Evolutionary conservation across 2,329 filamentous ascomycete genomes (phyloP), one percentile per base, ranked within the genome.

Genomic region (Coleophoma cylindrospora): DNA sequence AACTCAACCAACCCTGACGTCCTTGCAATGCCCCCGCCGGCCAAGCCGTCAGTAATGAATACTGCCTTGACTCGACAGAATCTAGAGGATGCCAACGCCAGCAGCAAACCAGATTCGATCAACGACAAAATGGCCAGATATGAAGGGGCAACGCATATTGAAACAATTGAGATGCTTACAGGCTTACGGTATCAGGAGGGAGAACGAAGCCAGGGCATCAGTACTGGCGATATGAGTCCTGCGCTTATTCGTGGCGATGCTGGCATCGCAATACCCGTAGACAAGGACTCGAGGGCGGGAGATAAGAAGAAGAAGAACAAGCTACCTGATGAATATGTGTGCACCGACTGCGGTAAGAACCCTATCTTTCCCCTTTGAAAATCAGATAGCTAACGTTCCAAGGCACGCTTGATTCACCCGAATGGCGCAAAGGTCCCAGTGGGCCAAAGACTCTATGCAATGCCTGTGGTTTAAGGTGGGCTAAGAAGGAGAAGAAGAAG

Each of bases 381-480:
- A 15, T 34, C 22, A 34, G 15, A 22, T 47, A 34, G 44, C 51
- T 53, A 43, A 56, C 22, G 11, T 7, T 34, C 51, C 14, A 54
- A 85, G 81, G 81, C 34, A 96, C 90, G 0, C 77, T 95, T 38
- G 91, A 96, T 64, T 95, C 89, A 14, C 92, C 92, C 0, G 92
- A 97, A 73, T 97, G 92, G 92, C 80, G 92, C 54, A 96, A 96
- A 68, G 92, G 92, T 0, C 92, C 92, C 0, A 89, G 82, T 55
- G 92, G 92, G 2, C 91, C 91, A 1, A 96, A 97, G 69, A 96
- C 92, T 9, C 73, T 97, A 12, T 97, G 92, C 70, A 97, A 97
- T 71, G 92, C 92, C 8, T 97, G 92, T 65, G 92, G 92, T 36
- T 71, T 87, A 32, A 75, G 83, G 47, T 87, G 83, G 83, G 83